Conservation (phyloP, 495 filamentous ascomycete species). For the Penicillium steckii region DNA sequence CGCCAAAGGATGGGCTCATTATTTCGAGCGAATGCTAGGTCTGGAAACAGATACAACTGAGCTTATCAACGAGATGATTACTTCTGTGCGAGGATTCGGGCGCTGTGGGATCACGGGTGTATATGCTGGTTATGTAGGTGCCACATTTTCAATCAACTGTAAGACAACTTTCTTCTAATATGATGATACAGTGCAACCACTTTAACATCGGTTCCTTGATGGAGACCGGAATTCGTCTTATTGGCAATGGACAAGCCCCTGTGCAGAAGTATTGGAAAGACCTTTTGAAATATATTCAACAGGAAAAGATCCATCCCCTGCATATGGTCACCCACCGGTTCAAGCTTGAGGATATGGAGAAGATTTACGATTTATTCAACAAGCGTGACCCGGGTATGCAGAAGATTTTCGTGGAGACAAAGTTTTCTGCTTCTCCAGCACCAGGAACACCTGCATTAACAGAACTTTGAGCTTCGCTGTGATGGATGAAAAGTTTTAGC, state of each 20-base stretch:
- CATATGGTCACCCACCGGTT: conserved; percentile 80
- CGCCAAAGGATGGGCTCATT: conserved; percentile 78
- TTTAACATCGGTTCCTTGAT: conserved; percentile 85
- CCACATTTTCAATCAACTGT: not conserved
- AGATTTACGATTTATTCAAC: conserved; percentile 53
- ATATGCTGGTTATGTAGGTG: conserved; percentile 76
- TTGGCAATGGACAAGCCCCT: conserved; percentile 77
- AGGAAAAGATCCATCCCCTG: conserved; percentile 69
- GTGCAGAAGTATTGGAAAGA: conserved; percentile 62
- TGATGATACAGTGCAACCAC: conserved; percentile 66
- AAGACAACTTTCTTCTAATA: not conserved
- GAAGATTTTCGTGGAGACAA: conserved; percentile 72
- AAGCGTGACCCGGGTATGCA: conserved; percentile 66
- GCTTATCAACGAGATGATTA: conserved; percentile 86
- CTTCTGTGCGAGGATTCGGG: conserved; percentile 72
- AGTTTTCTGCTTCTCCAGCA: conserved; percentile 56
- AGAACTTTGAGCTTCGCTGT: too few relatives aligned
- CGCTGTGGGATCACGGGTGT: conserved; percentile 76
- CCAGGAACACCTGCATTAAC: conserved; percentile 48
- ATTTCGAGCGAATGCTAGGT: conserved; percentile 69
- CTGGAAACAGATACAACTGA: conserved; percentile 85
- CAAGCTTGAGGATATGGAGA: conserved; percentile 70
- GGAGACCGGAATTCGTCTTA: conserved; percentile 73
- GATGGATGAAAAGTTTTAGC: too few relatives aligned
- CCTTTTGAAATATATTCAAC: conserved; percentile 60